Evolutionary conservation across 1,284 basidiomycete genomes (phyloP).

Genomic region (Ustilago lituana): DNA sequence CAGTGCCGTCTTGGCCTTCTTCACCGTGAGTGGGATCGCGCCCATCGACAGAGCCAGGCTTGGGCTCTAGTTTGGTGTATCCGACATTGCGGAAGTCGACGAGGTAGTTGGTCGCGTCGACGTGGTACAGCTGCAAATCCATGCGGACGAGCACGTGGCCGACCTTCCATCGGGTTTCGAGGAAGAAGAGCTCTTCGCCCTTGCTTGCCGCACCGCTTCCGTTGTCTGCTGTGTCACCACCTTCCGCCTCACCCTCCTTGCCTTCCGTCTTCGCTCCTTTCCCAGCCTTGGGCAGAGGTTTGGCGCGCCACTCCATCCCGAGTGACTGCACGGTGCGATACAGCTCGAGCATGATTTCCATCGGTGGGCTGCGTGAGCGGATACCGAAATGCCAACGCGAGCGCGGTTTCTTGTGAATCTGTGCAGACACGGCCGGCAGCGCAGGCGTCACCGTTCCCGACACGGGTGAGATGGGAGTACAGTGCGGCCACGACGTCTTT

Average conservation of each 20-base stretch:
- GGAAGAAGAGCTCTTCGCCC: conserved; percentile 81
- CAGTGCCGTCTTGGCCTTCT: background rate
- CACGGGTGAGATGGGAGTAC: conserved; percentile 24
- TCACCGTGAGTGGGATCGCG: background rate
- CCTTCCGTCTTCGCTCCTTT: conserved; percentile 9
- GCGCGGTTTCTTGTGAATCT: conserved; percentile 45
- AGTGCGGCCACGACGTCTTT: conserved; percentile 40
- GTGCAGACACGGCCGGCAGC: conserved; percentile 27
- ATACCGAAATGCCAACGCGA: conserved; percentile 97
- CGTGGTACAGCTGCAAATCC: conserved; percentile 96
- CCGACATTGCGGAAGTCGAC: conserved; percentile 98
- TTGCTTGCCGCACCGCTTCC: conserved; percentile 68
- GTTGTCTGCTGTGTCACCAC: background rate
- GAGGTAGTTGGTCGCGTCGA: conserved; percentile 93
- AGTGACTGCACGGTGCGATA: conserved; percentile 89
- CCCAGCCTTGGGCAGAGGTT: conserved; percentile 37
- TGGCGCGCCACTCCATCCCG: conserved; percentile 90
- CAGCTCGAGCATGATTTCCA: conserved; percentile 99
- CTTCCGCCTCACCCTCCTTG: conserved; percentile 19
- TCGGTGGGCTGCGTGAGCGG: conserved; percentile 89
- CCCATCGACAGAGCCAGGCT: conserved; percentile 37
- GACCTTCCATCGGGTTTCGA: conserved; percentile 89
- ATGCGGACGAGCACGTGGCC: conserved; percentile 74
- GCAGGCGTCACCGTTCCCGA: conserved; percentile 11
- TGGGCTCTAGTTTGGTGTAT: conserved; percentile 74